A percentile compares a stretch with the other conserved stretches of the same genome.
These are phyloP conservation scores for Aspergillus fumigatiaffinis DNA, from an alignment of 2,329 filamentous ascomycete genomes.

Conservation along the genomic window DNA sequence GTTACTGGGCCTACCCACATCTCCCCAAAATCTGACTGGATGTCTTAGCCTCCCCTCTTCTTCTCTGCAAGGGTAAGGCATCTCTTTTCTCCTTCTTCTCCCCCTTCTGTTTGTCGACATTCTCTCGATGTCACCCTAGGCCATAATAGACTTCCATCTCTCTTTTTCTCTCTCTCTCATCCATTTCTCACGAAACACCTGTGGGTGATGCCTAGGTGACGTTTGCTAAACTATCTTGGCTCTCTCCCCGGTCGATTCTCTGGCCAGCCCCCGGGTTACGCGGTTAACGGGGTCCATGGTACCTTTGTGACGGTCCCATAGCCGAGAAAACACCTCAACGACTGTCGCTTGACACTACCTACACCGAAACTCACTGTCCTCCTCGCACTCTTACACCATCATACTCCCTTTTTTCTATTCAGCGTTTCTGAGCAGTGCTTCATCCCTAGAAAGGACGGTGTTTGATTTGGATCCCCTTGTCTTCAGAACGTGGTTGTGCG, in stretches of 20 bases:
- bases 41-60: not conserved
- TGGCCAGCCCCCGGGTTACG: constrained; percentile 11
- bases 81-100: not conserved
- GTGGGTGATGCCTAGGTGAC: constrained; percentile 15
- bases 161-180: not conserved
- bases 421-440: not conserved
- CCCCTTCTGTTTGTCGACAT: not conserved
- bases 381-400: constrained; percentile 2
- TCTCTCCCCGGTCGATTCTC: not conserved
- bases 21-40: not conserved
- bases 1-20: not conserved
- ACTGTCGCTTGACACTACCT: not conserved
- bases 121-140: not conserved
- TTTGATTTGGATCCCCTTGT: constrained; percentile 5
- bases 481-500: not conserved
- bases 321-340: constrained; percentile 11
- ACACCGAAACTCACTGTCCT: constrained; percentile 5
- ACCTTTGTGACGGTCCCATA: constrained; percentile 14
- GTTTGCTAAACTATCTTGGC: constrained; percentile 4
- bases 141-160: not conserved
- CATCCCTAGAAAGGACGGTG: not conserved
- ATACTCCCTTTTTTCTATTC: not conserved
- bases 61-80: not conserved
- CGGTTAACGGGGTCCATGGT: constrained; percentile 20
- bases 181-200: not conserved